Conservation (phyloP, 2,329 filamentous ascomycete genomes). For the Neonectria punicea region DNA sequence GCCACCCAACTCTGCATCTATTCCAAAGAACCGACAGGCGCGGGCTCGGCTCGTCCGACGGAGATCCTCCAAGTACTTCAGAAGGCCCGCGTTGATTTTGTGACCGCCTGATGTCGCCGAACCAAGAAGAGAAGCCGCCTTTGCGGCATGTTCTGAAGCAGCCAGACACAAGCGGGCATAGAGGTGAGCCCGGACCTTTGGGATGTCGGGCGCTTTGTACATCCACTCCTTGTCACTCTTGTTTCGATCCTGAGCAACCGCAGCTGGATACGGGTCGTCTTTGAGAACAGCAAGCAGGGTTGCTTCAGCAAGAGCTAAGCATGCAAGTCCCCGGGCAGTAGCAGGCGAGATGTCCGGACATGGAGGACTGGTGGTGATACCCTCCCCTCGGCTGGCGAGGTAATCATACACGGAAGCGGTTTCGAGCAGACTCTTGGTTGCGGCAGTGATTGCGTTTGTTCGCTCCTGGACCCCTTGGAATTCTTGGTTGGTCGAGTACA, state of each 20-base stretch:
- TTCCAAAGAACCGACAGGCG: conserved; percentile 88
- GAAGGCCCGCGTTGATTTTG: conserved; percentile 72
- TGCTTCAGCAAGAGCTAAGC: conserved; percentile 84
- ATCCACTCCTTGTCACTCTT: conserved; percentile 93
- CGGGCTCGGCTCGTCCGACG: conserved; percentile 80
- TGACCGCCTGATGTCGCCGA: conserved; percentile 51
- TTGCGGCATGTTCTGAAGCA: conserved; percentile 85
- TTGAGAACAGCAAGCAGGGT: conserved; percentile 91
- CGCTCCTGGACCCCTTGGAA: conserved; percentile 74
- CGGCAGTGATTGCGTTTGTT: conserved; percentile 74
- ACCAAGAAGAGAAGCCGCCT: conserved; percentile 67
- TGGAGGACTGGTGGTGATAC: conserved; percentile 53
- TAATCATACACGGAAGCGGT: conserved; percentile 83
- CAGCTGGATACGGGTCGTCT: conserved; percentile 90
- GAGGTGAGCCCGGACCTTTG: conserved; percentile 87
- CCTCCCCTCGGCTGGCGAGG: conserved; percentile 67
- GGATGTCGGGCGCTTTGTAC: conserved; percentile 88
- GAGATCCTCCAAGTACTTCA: conserved; percentile 81
- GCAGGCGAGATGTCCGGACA: conserved; percentile 65
- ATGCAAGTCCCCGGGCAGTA: conserved; percentile 66
- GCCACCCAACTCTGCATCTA: conserved; percentile 86
- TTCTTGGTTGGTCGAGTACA: conserved; percentile 74
- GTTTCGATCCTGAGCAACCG: conserved; percentile 84
- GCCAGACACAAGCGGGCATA: conserved; percentile 90
- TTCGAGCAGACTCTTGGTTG: conserved; percentile 81